Percentiles rank a stretch among this genome's conserved stretches.
phyloP scores from a whole-genome alignment of 106 monocot genomes.

The Platanthera zijinensis region DNA sequence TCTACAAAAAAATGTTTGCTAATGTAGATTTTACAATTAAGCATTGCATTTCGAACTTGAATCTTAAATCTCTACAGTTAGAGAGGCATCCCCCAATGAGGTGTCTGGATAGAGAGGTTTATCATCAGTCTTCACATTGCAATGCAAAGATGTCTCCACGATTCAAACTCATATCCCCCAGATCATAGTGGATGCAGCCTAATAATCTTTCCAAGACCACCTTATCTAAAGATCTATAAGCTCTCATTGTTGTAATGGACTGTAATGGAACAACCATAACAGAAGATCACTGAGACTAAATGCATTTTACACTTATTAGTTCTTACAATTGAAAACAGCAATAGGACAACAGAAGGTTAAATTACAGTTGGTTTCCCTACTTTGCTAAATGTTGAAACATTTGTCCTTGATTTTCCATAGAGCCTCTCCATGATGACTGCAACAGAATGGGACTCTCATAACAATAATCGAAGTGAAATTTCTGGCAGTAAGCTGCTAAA shows the following conservation, averaged over 20 bases:
- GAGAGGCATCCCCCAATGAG: neutral
- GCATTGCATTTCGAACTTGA: neutral
- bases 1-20: too few species aligned
- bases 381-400: neutral
- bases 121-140: neutral
- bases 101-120: too few species aligned
- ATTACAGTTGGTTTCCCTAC: neutral
- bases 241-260: neutral
- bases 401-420: neutral
- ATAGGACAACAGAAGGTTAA: neutral
- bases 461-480: neutral
- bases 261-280: neutral
- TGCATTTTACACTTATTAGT: neutral
- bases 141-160: neutral
- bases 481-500: neutral
- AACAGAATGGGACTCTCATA: neutral
- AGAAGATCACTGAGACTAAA: neutral
- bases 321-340: neutral
- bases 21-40: neutral
- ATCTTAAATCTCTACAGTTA: neutral
- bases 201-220: neutral
- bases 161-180: neutral
- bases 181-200: neutral
- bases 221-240: neutral
- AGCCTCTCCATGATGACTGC: neutral